Evolutionary conservation across 352 stramenopile genomes (phyloP), one percentile per base, ranked within the genome.

Genomic region (Elongisporangium prolatum): DNA sequence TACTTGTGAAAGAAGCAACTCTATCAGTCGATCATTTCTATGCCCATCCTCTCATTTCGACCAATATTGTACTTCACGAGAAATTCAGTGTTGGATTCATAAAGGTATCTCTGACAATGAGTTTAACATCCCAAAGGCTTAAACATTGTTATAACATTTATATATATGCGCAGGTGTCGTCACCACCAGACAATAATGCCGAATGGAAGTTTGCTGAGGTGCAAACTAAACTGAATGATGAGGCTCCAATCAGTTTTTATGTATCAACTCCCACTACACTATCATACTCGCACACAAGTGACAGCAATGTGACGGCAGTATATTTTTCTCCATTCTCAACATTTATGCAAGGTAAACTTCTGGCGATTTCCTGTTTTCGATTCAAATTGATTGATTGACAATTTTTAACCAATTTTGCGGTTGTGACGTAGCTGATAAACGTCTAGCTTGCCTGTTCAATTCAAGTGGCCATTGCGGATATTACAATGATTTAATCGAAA

Each of bases 181-280:
- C 34, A 44, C 10, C 10, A 56, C 62, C 64, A 47, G 20, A 21
- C 18, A n/a, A 20, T 20, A 54, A 18, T 17, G 49, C 57, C 7
- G 56, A 59, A 9, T 65, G 70, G 52, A 55, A 53, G 20, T 57
- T 79, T 13, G 74, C 63, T 0, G 71, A 76, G 58, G 24, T 76
- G 14, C 71, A 79, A 50, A 60, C 65, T 5, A 51, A 54, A n/a
- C 51, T 76, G 25, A 76, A 76, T n/a, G 57, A 65, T 28, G 58
- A 74, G 10, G 9, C 22, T 17, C 10, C 11, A 1, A 44, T 44
- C 1, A 44, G 4, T 17, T 11, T 44, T 14, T 44, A 44, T 17
- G 34, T 44, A 44, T 44, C 34, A 4, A 44, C 14, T 44, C 34
- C 34, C 14, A 11, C 34, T 17, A 44, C 10, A 3, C 10, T 44